Evolutionary conservation across 2,329 filamentous ascomycete species (phyloP).

Genomic region (Davidsoniella neocaledoniae): DNA sequence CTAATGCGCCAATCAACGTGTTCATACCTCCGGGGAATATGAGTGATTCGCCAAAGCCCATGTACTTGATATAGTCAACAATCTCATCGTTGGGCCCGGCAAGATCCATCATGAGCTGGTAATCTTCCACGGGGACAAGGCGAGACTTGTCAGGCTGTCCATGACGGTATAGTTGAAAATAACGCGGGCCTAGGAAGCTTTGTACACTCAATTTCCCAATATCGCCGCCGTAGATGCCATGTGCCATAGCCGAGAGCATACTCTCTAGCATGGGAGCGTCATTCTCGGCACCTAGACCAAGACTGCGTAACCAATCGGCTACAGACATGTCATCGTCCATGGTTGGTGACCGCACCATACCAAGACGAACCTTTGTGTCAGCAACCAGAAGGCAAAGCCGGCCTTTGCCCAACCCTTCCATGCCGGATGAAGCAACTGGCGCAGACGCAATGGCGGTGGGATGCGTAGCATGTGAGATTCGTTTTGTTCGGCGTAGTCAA

Average conservation of each 20-base stretch:
- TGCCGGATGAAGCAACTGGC: conserved; percentile 9
- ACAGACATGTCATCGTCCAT: conserved; percentile 22
- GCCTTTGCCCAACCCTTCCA: conserved; percentile 12
- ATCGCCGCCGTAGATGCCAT: conserved; percentile 89
- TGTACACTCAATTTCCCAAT: conserved; percentile 63
- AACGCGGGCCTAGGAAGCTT: conserved; percentile 33
- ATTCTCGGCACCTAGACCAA: conserved; percentile 11
- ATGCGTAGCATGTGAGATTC: conserved; percentile 38
- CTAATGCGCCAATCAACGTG: conserved; percentile 33
- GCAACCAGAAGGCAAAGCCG: conserved; percentile 10
- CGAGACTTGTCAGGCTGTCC: conserved; percentile 11
- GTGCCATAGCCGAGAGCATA: conserved; percentile 55
- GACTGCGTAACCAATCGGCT: conserved; percentile 21
- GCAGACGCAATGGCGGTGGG: conserved; percentile 17
- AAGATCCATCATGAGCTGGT: conserved; percentile 18
- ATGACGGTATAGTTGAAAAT: conserved; percentile 19
- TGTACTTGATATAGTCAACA: conserved; percentile 12
- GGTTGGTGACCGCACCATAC: conserved; percentile 17
- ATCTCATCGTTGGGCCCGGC: conserved; percentile 18
- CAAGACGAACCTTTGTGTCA: conserved; percentile 9
- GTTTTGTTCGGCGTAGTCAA: neutral
- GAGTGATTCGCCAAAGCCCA: conserved; percentile 10
- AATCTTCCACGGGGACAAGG: conserved; percentile 19
- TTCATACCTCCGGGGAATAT: conserved; percentile 36
- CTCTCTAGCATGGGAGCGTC: conserved; percentile 42